phyloP scores from a whole-genome alignment of 2,329 filamentous ascomycete genomes.

The Phyllosticta citrichinensis region DNA sequence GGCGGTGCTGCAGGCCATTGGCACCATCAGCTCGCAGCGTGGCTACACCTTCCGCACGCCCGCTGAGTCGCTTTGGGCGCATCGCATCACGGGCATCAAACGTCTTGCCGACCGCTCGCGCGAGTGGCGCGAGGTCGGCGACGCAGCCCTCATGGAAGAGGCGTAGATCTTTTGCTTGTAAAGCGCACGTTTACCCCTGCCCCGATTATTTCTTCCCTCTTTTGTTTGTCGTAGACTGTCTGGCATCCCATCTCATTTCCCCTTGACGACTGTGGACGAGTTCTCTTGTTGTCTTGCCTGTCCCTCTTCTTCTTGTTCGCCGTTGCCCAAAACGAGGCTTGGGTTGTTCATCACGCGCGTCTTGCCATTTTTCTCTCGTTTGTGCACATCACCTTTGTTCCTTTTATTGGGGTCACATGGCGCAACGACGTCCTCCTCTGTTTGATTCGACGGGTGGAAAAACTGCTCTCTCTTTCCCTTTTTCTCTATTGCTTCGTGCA shows the following conservation, averaged over 20 bases:
- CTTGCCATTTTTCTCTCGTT: background rate
- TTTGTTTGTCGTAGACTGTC: background rate
- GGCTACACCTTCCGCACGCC: slow-evolving; percentile 89
- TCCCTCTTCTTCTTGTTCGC: background rate
- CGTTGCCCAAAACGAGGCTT: background rate
- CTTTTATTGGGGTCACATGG: background rate
- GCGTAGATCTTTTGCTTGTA: slow-evolving; percentile 6
- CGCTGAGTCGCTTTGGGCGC: slow-evolving; percentile 82
- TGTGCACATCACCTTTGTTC: background rate
- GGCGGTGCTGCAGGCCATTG: slow-evolving; percentile 90
- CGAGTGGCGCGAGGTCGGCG: slow-evolving; percentile 82
- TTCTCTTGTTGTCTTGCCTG: background rate
- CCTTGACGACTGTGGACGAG: background rate
- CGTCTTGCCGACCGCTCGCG: slow-evolving; percentile 71
- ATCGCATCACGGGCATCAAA: slow-evolving; percentile 70
- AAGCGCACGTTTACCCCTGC: background rate
- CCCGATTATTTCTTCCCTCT: background rate
- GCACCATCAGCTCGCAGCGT: slow-evolving; percentile 88
- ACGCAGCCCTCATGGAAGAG: slow-evolving; percentile 56
- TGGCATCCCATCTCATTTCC: background rate
- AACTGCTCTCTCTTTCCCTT: background rate
- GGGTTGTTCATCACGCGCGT: too few species aligned
- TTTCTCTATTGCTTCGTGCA: background rate
- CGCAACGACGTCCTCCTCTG: background rate
- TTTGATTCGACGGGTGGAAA: background rate